Evolutionary conservation across 345 rosid species (phyloP), one percentile per base, ranked within the genome.

Genomic region (Linum usitatissimum): DNA sequence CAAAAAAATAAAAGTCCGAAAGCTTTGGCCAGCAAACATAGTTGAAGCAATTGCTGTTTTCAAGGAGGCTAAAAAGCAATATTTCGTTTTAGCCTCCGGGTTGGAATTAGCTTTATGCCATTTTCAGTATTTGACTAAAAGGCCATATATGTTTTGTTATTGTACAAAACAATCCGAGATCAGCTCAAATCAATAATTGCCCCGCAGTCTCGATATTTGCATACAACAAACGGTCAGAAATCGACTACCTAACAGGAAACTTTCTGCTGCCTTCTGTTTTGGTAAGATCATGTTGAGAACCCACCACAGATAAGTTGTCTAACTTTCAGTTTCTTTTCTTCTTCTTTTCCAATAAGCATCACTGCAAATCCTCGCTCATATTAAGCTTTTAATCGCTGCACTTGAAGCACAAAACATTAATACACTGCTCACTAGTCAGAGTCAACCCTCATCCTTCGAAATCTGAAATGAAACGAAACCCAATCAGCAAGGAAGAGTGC

Each of bases 301-400:
- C 48, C 48, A 12, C 48, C 48, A 40, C 3, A 40, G 48, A 12
- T 45, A 45, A 10, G 51, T 14, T 45, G 5, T 45, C 51, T 9
- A 9, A 9, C 51, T 9, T 45, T 45, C 0, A 0, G 1, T 0
- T 14, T 14, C 14, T 9, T 45, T 12, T 40, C 13, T 40, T 2
- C 48, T 40, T 40, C 28, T 23, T 40, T 20, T 55, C 65, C 64
- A 20, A 31, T 42, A 48, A 62, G 65, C 72, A n/a, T 63, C 62
- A 61, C 57, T 58, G 65, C 62, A 49, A 61, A 57, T 58, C 68
- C 54, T 67, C 74, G 62, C 21, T 66, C 31, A 38, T 54, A 34
- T 17, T 9, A 18, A 15, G 71, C 79, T 73, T 66, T 71, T 68
- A 65, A 61, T 40, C 20, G 73, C 78, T 69, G 77, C 81, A 70